Evolutionary conservation across 83 land plant species (phyloP).

Genomic region (Picea abies): DNA sequence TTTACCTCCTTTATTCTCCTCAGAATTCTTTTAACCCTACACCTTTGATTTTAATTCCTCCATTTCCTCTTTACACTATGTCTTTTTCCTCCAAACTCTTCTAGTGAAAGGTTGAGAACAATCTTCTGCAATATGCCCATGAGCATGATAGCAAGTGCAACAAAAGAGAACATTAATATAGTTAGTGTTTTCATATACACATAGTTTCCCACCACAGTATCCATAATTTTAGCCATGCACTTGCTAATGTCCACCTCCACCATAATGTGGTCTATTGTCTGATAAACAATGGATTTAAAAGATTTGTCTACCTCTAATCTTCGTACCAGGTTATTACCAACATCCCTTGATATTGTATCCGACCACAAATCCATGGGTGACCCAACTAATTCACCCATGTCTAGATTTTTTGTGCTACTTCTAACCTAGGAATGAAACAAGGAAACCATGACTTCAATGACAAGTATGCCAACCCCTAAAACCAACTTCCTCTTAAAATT

Average conservation of each 20-base stretch:
- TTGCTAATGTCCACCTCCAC: not conserved
- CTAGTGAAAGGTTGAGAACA: not conserved
- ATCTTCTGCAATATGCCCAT: not conserved
- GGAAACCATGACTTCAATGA: not conserved
- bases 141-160: not conserved
- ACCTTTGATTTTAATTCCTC: too few species aligned
- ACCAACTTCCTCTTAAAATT: not conserved
- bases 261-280: not conserved
- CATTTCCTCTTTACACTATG: too few species aligned
- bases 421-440: not conserved
- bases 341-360: not conserved
- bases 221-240: not conserved
- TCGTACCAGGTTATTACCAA: not conserved
- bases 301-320: not conserved
- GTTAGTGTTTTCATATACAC: not conserved
- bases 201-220: not conserved
- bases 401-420: not conserved
- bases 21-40: too few species aligned
- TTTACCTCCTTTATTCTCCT: not conserved
- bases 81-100: not conserved
- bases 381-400: not conserved
- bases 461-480: not conserved
- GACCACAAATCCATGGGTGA: not conserved
- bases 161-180: not conserved
- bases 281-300: not conserved